A percentile compares a stretch with the other conserved stretches of the same genome.
These are phyloP conservation scores for Plasmodium gonderi DNA, from an alignment of 169 alveolate genomes.

Conservation along the genomic window DNA sequence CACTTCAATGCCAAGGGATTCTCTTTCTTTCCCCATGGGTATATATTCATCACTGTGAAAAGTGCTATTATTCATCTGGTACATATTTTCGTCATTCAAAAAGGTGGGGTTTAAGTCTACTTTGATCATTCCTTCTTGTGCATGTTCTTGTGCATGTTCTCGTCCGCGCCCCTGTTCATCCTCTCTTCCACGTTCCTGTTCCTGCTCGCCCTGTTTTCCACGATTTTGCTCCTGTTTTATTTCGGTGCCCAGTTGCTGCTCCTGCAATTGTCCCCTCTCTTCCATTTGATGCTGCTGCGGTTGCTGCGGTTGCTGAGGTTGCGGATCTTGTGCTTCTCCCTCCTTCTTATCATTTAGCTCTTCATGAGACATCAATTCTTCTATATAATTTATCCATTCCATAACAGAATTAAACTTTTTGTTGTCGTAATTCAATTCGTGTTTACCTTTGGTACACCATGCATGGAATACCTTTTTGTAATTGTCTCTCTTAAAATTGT, in stretches of 20 bases:
- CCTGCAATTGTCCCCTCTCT: not conserved
- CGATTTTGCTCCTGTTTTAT: not conserved
- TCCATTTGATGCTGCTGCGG: not conserved
- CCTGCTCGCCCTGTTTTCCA: not conserved
- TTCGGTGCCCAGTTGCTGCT: not conserved
- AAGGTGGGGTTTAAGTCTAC: not conserved
- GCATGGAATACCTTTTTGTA: constrained; percentile 61
- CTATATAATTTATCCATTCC: constrained; percentile 72
- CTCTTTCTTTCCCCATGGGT: not conserved
- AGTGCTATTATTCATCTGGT: not conserved
- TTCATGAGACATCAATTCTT: constrained; percentile 48
- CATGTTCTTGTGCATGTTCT: not conserved
- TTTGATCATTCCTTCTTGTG: not conserved
- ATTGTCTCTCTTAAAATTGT: constrained; percentile 61
- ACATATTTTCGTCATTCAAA: constrained; percentile 2
- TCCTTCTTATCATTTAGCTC: not conserved
- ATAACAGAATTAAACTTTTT: constrained; percentile 65
- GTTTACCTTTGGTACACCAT: constrained; percentile 70
- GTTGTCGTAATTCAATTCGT: constrained; percentile 66
- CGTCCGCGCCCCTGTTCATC: not conserved
- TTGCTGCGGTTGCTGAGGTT: not conserved
- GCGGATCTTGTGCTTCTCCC: not conserved
- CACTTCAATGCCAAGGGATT: not conserved
- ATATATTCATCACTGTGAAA: not conserved
- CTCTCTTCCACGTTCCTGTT: not conserved